Evolutionary conservation across 2,329 filamentous ascomycete species (phyloP), one percentile per base, ranked within the genome.

Genomic region (Plenodomus tracheiphilus): DNA sequence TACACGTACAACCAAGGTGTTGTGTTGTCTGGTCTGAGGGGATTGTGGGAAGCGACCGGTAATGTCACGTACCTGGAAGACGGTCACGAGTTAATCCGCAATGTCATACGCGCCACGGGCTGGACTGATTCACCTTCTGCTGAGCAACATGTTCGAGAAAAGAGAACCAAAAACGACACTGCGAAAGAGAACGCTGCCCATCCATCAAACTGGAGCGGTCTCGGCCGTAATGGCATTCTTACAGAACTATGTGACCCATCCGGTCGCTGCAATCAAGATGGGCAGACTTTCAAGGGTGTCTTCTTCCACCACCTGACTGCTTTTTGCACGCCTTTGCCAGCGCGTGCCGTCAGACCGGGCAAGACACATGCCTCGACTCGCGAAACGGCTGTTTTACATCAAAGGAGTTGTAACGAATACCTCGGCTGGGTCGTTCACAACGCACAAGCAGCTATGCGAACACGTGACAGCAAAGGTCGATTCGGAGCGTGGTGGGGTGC

Each of bases 1-100:
- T 96, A 92, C 72, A 95, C 91, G 0, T 97, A 97, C 76, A 97
- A 97, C 73, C 93, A 97, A 72, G 93, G 92, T 18, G 91, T 97
- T 3, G 65, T 97, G 1, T 81, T 97, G 18, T 91, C 89, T 4
- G 92, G 91, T 11, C 83, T 91, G 46, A 83, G 89, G 28, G 88
- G 86, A 1, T 79, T 97, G 0, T 97, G 88, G 84, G 81, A 89
- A 53, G 85, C 85, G 13, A 96, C 89, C 0, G 88, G 87, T 11
- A 81, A 85, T n/a, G 70, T 77, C 2, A 79, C 75, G 1, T 97
- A 91, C 66, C 78, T 97, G 1, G 72, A 81, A 17, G 91, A 96
- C 48, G 93, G 90, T 0, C 91, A 97, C 70, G 68, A 75, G n/a
- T 81, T 97, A 7, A 79, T 97, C 35, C 78, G 81, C 37, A 83